Base-by-base conservation (phyloP, 208 protist genomes). In the Trypanosomatidae sp. region DNA sequence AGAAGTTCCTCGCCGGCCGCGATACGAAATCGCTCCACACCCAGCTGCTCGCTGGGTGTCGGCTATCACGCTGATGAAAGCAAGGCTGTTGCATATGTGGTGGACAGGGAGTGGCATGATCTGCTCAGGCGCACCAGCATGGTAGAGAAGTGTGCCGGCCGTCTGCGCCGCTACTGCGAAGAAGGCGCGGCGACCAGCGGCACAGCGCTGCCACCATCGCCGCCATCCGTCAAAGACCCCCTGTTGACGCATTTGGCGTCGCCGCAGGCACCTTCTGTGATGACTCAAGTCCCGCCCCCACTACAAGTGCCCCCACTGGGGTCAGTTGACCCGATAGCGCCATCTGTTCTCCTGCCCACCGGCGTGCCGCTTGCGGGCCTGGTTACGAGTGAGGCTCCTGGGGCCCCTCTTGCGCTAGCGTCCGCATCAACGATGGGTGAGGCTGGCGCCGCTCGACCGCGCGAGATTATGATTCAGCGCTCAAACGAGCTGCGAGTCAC, bases 31-130 rank as follows among this genome's bases (percentile, higher is more conserved):
- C 58, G 64, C 5, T 15, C 71, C 12, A 28, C 44, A 36, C 73
- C 68, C 52, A 76, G 64, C 67, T 80, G 73, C 41, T 88, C 81
- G 15, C 64, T 82, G 9, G 85, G 87, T 15, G 85, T 79, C 9
- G 88, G 88, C 46, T 89, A 91, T 62, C 83, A 88, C 79, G 85
- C 83, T 22, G 87, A 92, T 65, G 88, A 89, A 56, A 58, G 53
- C 3, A 80, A 85, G 41, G 87, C 84, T 13, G 67, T 76, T 0
- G 77, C 90, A 22, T 66, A 71, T 44, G n/a, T 96, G 15, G 30
- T 71, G 33, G 81, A 89, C 36, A 81, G 73, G 62, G 87, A 94
- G 62, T 81, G 84, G 73, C 33, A 83, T 17, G n/a, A 71, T n/a
- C 66, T 93, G 55, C 33, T 85, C 33, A 59, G 74, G 6, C 79